Conservation (phyloP, 768 basidiomycete species). For the Boletus rex-veris region DNA sequence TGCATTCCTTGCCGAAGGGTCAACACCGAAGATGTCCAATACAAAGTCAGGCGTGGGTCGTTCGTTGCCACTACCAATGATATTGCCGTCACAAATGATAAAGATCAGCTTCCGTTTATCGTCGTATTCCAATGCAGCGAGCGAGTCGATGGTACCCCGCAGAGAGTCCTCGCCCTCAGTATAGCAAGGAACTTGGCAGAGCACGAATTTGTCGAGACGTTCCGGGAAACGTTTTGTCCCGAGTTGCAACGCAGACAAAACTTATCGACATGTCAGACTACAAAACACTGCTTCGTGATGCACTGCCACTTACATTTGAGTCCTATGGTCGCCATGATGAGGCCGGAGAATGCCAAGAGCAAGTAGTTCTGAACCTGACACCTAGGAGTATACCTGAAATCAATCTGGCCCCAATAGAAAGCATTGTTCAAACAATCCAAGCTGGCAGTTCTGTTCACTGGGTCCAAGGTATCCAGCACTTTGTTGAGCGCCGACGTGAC, state of each 20-base stretch:
- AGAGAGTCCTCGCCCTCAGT: constrained; percentile 70
- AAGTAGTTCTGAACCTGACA: constrained; percentile 64
- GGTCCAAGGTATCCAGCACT: constrained; percentile 41
- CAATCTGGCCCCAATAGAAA: constrained; percentile 55
- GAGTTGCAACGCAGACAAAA: constrained; percentile 63
- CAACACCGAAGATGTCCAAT: constrained; percentile 64
- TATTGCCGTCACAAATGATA: constrained; percentile 68
- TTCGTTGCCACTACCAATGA: constrained; percentile 68
- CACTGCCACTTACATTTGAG: constrained; percentile 51
- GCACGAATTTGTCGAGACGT: constrained; percentile 64
- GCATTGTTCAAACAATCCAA: constrained; percentile 55
- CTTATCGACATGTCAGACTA: constrained; percentile 31
- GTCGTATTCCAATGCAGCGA: constrained; percentile 62
- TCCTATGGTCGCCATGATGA: constrained; percentile 54
- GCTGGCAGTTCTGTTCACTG: constrained; percentile 36
- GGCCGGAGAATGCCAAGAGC: constrained; percentile 49
- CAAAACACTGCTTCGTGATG: neutral
- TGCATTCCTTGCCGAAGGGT: constrained; percentile 56
- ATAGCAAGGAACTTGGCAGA: constrained; percentile 68
- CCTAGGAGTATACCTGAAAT: constrained; percentile 53
- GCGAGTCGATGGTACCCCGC: constrained; percentile 64
- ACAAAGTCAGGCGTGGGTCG: constrained; percentile 64
- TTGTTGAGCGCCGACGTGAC: constrained; percentile 49
- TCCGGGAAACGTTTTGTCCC: constrained; percentile 59
- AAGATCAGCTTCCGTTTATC: constrained; percentile 69